Evolutionary conservation across 2,329 filamentous ascomycete genomes (phyloP), one percentile per base, ranked within the genome.

Genomic region (Macrophomina tecta): DNA sequence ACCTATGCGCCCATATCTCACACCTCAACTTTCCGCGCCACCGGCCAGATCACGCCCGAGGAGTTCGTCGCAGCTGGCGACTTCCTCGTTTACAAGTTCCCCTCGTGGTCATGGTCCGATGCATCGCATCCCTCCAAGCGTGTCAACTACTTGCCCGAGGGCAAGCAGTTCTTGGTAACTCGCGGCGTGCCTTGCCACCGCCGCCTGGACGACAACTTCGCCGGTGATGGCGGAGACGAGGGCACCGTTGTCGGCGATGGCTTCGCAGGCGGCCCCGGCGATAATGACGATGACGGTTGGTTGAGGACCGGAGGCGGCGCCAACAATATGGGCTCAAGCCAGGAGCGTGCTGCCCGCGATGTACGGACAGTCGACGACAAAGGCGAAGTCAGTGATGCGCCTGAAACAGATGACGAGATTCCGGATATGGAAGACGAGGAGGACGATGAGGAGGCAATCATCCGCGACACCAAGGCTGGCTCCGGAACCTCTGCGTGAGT

Each of bases 61-160:
- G 95, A 99, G 85, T 99, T 99, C 80, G 86, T 97, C 61, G 90
- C 91, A 4, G 95, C 95, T 3, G 95, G 95, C 73, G 95, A 99
- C 83, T 99, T 98, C 79, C 89, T 99, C 45, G 94, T 97, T 75
- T 97, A 96, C 89, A 98, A 97, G 84, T 99, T 99, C 82, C 95
- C 94, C 8, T 97, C 94, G 67, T 99, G 95, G 95, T 91, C 92
- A 60, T 99, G 95, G 95, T 89, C 91, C 71, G 92, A 95, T 74
- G 94, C 94, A 71, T 91, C 94, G 65, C 88, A 89, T n/a, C 87
- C 90, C 1, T 86, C 87, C 69, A 92, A 93, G 78, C 90, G 93
- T 70, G 91, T 92, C 65, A 83, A 84, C 70, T 92, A 97, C 76
- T 88, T 99, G 4, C 95, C 95, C 0, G 82, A 89, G 0, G 92